phyloP scores from a whole-genome alignment of 805 yeast genomes.

The Lipomyces chichibuensis region DNA sequence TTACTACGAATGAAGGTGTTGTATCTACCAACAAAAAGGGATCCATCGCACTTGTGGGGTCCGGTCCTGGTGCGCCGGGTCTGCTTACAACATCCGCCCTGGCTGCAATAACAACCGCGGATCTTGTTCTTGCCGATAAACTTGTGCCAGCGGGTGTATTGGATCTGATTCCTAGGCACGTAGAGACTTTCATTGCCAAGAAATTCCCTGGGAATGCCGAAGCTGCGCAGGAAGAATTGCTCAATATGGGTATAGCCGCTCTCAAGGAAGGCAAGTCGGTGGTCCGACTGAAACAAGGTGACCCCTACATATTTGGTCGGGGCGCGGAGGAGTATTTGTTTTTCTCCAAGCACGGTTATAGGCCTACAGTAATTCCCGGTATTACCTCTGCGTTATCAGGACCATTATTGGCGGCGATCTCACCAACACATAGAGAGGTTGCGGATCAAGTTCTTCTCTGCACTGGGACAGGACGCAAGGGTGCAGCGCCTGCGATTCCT shows the following conservation, averaged over 20 bases:
- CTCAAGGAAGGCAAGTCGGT: slow-evolving; percentile 70
- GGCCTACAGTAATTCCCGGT: slow-evolving; percentile 81
- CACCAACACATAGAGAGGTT: slow-evolving; percentile 89
- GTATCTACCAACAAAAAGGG: slow-evolving; percentile 49
- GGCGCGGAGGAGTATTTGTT: slow-evolving; percentile 89
- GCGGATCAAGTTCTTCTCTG: slow-evolving; percentile 91
- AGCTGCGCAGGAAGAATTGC: slow-evolving; percentile 82
- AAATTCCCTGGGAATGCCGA: slow-evolving; percentile 98
- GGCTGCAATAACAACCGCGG: slow-evolving; percentile 78
- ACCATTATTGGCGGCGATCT: slow-evolving; percentile 77
- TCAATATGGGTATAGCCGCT: slow-evolving; percentile 70
- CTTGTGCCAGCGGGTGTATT: slow-evolving; percentile 87
- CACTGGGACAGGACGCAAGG: slow-evolving; percentile 92
- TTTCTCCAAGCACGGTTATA: slow-evolving; percentile 68
- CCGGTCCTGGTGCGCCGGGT: slow-evolving; percentile 90
- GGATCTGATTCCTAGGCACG: slow-evolving; percentile 74
- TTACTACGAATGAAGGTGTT: neutral
- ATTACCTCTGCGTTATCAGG: slow-evolving; percentile 88
- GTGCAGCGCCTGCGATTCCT: slow-evolving; percentile 78
- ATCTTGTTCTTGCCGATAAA: slow-evolving; percentile 84
- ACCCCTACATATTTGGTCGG: slow-evolving; percentile 93
- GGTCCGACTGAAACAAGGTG: slow-evolving; percentile 92
- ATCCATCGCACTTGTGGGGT: slow-evolving; percentile 78
- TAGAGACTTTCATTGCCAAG: slow-evolving; percentile 81
- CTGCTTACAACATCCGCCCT: slow-evolving; percentile 84